Conservation (phyloP, 495 filamentous ascomycete species). For the Aspergillus baeticus region DNA sequence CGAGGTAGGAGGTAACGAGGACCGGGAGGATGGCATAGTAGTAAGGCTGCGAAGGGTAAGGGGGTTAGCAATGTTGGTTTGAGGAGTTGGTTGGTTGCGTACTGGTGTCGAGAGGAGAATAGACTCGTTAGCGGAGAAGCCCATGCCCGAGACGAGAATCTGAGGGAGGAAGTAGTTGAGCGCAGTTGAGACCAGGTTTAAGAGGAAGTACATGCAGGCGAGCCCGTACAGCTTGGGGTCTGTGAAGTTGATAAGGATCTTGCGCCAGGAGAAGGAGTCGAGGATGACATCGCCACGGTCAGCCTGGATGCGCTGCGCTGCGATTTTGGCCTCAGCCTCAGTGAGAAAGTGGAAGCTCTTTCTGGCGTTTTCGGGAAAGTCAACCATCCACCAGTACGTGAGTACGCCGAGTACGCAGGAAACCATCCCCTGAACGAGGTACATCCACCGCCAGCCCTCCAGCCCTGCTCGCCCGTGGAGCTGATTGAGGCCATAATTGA, state of each 20-base stretch:
- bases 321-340: conserved; percentile 54
- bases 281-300: conserved; percentile 66
- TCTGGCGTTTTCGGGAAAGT: conserved; percentile 70
- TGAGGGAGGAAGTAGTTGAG: conserved; percentile 72
- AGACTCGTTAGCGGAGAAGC: conserved; percentile 61
- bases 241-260: conserved; percentile 57
- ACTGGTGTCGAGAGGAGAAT: conserved; percentile 71
- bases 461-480: conserved; percentile 58
- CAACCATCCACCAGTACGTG: conserved; percentile 78
- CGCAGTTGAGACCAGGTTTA: conserved; percentile 68
- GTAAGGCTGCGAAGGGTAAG: conserved; percentile 49
- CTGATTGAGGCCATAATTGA: conserved; percentile 70
- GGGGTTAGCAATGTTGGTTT: neutral
- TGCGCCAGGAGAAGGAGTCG: conserved; percentile 58
- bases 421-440: conserved; percentile 65
- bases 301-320: conserved; percentile 55
- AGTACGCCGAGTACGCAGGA: conserved; percentile 63
- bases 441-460: conserved; percentile 78
- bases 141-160: conserved; percentile 70
- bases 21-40: conserved; percentile 74
- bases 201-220: conserved; percentile 67
- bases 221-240: conserved; percentile 76
- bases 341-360: conserved; percentile 63
- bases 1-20: conserved; percentile 64
- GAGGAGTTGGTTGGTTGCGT: conserved; percentile 7